These are phyloP conservation scores for Pholiota microspora DNA, from an alignment of 768 basidiomycete genomes.

Conservation along the genomic window DNA sequence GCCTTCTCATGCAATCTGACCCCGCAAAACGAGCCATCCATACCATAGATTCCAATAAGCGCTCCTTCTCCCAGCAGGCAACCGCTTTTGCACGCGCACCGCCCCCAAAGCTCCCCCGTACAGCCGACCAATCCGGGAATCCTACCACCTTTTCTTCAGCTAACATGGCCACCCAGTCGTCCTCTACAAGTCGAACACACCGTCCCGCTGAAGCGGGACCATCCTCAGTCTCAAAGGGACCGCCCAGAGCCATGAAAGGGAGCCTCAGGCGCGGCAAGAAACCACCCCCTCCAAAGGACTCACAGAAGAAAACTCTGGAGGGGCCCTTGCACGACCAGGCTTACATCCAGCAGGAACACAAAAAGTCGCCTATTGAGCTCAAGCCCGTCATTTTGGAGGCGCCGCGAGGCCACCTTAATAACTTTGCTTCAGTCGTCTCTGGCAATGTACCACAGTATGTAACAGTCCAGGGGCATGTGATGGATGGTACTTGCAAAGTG, in stretches of 20 bases:
- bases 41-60: constrained; percentile 36
- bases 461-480: constrained; percentile 26
- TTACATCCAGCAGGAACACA: constrained; percentile 30
- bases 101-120: constrained; percentile 21
- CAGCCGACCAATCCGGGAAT: constrained; percentile 7
- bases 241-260: constrained; percentile 4
- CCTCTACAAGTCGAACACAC: constrained; percentile 16
- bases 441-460: constrained; percentile 31
- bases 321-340: constrained; percentile 33
- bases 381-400: constrained; percentile 29
- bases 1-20: constrained; percentile 62
- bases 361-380: constrained; percentile 28
- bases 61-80: constrained; percentile 43
- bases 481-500: constrained; percentile 19
- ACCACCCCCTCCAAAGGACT: background rate
- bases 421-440: constrained; percentile 29
- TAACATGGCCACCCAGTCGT: constrained; percentile 14
- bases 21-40: constrained; percentile 26
- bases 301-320: constrained; percentile 21
- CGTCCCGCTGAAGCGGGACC: constrained; percentile 15
- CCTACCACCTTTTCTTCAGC: constrained; percentile 15
- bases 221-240: constrained; percentile 10
- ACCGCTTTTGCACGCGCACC: constrained; percentile 17
- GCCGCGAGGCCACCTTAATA: constrained; percentile 41
- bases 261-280: constrained; percentile 12